A percentile compares a stretch with the other conserved stretches of the same genome.
Evolutionary conservation across 352 stramenopile species (phyloP).

Genomic region (Phytophthora citrophthora): DNA sequence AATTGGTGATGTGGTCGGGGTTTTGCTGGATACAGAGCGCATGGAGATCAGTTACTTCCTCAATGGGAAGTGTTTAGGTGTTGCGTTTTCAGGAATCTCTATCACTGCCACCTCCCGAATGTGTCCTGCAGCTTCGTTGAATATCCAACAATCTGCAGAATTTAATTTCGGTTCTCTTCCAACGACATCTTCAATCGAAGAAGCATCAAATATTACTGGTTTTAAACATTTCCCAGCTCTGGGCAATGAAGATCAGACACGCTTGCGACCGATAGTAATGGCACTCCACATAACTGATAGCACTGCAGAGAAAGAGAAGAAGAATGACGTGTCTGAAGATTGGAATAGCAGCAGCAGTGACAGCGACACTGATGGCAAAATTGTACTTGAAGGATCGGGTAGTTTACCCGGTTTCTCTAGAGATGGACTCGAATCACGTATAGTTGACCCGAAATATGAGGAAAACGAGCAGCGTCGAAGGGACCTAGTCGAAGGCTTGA

Average conservation of each 20-base stretch:
- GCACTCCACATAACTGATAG: constrained; percentile 7
- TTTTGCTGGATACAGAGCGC: constrained; percentile 85
- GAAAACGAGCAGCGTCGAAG: constrained; percentile 32
- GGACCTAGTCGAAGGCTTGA: constrained; percentile 77
- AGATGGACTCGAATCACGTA: constrained; percentile 11
- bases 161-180: constrained; percentile 78
- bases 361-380: constrained; percentile 22
- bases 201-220: neutral
- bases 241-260: constrained; percentile 49
- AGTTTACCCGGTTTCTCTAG: neutral
- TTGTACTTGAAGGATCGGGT: constrained; percentile 9
- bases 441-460: constrained; percentile 16
- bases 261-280: constrained; percentile 47
- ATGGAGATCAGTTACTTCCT: constrained; percentile 91
- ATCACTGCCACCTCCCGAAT: constrained; percentile 56
- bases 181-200: neutral
- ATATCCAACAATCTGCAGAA: constrained; percentile 75
- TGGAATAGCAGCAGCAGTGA: constrained; percentile 28
- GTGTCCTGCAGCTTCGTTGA: constrained; percentile 87
- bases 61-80: constrained; percentile 90
- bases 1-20: constrained; percentile 84
- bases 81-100: constrained; percentile 74
- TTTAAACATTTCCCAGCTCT: constrained; percentile 52
- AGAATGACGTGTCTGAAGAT: constrained; percentile 4
- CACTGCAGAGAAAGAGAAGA: neutral